Evolutionary conservation across 2,329 filamentous ascomycete genomes (phyloP).

Genomic region (Fusarium ambrosium): DNA sequence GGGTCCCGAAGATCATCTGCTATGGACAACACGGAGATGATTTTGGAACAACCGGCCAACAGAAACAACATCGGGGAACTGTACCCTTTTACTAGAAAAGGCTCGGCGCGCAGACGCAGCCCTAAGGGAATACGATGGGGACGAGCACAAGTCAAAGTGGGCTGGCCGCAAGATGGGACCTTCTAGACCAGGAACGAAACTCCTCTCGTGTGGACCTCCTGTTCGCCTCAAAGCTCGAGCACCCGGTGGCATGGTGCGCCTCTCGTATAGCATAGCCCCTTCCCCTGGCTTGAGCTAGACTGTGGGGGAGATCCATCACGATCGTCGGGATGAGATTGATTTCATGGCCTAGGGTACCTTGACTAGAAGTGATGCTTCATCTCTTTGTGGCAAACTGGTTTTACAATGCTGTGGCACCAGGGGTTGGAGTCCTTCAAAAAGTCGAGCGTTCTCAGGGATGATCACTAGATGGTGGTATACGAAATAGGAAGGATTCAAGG

Average conservation of each 20-base stretch:
- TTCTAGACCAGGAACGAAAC: background rate
- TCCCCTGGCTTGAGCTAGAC: background rate
- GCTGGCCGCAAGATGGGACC: background rate
- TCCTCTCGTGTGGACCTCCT: background rate
- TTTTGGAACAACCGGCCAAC: background rate
- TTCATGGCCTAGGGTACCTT: background rate
- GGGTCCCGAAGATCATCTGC: background rate
- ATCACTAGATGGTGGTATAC: background rate
- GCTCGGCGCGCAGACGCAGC: background rate
- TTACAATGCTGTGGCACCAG: background rate
- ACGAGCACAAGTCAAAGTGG: background rate
- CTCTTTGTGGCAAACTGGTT: background rate
- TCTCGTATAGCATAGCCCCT: background rate
- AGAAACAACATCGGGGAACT: background rate
- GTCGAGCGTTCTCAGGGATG: background rate
- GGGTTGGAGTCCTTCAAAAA: background rate
- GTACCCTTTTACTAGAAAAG: background rate
- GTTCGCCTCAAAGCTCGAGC: background rate
- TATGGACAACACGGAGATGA: background rate
- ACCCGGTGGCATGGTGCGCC: background rate
- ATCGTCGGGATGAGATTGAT: background rate
- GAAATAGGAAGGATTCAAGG: background rate
- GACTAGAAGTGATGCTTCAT: background rate
- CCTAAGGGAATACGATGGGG: background rate
- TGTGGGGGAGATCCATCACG: background rate